Conservation (phyloP, 1,284 basidiomycete genomes). For the Xerocomus tenax region DNA sequence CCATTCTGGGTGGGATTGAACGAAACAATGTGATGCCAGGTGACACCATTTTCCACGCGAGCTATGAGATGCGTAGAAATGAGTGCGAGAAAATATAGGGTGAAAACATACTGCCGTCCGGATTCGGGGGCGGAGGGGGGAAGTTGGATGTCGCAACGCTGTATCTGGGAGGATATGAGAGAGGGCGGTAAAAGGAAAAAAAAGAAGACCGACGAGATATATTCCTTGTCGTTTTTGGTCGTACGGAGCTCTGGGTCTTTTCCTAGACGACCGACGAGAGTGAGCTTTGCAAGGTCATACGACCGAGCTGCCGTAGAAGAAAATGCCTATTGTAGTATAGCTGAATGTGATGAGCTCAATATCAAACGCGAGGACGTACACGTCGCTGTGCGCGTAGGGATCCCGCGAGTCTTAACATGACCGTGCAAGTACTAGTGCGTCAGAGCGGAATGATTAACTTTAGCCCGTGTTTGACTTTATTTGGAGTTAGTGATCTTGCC, state of each 20-base stretch:
- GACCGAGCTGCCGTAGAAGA: constrained; percentile 49
- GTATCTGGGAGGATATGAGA: constrained; percentile 41
- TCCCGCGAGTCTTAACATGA: constrained; percentile 39
- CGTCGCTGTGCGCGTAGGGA: constrained; percentile 36
- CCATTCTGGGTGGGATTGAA: constrained; percentile 52
- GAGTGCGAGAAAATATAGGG: neutral
- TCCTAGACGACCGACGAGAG: constrained; percentile 65
- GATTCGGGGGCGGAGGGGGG: constrained; percentile 47
- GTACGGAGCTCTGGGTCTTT: constrained; percentile 60
- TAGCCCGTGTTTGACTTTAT: constrained; percentile 21
- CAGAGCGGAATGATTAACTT: neutral
- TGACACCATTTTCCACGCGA: constrained; percentile 45
- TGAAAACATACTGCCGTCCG: constrained; percentile 50
- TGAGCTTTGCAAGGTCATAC: constrained; percentile 63
- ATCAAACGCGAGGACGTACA: constrained; percentile 32
- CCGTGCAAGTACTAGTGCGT: constrained; percentile 1
- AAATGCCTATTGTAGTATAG: constrained; percentile 46
- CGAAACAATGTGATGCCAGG: constrained; percentile 69
- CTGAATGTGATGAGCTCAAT: neutral
- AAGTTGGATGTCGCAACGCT: constrained; percentile 59
- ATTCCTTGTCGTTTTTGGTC: constrained; percentile 70
- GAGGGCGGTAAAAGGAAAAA: neutral
- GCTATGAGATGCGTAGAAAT: constrained; percentile 33
- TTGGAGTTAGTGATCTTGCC: constrained; percentile 10
- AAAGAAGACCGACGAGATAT: constrained; percentile 50